phyloP scores from a whole-genome alignment of 345 rosid genomes.

The Brassica incana region DNA sequence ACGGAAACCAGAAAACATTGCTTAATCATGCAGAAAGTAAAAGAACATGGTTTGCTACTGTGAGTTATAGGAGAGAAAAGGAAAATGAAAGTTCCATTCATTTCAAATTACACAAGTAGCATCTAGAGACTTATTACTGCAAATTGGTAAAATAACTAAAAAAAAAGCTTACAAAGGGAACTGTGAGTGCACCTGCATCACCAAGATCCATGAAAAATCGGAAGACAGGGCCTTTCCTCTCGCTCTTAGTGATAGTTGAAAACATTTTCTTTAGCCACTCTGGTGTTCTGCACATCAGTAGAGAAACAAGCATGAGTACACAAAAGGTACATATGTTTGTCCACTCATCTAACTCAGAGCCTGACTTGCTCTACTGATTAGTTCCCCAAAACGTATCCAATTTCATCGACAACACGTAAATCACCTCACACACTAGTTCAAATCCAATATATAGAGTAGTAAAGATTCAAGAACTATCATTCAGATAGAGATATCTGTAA shows the following conservation, averaged over 20 bases:
- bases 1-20: neutral
- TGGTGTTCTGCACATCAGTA: constrained; percentile 60
- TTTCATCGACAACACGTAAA: neutral
- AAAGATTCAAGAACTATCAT: neutral
- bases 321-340: neutral
- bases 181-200: constrained; percentile 69
- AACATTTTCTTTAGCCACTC: constrained; percentile 91
- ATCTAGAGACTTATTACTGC: neutral
- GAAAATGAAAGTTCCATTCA: neutral
- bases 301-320: constrained; percentile 1
- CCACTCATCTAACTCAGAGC: neutral
- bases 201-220: constrained; percentile 95
- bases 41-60: neutral
- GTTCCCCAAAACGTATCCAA: neutral
- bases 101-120: neutral
- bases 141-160: neutral
- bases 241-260: constrained; percentile 71
- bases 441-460: neutral
- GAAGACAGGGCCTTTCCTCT: constrained; percentile 87
- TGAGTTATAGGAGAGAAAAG: neutral
- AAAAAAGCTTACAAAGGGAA: constrained; percentile 29
- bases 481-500: too few species aligned
- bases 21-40: neutral
- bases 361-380: neutral
- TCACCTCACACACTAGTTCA: neutral